Conservation (phyloP, 768 basidiomycete genomes). For the Boletellus sp. region DNA sequence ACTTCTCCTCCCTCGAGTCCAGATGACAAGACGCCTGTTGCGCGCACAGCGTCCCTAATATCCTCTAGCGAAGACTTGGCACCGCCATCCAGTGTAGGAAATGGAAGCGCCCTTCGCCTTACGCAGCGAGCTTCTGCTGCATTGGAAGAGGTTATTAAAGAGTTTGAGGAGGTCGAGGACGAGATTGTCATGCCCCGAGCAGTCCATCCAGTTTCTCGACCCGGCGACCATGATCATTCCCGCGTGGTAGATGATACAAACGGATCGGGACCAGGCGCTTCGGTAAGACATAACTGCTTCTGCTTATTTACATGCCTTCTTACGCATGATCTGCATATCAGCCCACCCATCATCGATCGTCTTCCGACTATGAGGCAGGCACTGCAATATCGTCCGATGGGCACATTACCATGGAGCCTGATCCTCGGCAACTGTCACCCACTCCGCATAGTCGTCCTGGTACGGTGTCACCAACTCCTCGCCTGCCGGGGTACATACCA, state of each 20-base stretch:
- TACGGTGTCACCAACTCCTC: constrained; percentile 45
- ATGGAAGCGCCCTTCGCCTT: constrained; percentile 18
- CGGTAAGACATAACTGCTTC: constrained; percentile 21
- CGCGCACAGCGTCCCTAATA: constrained; percentile 42
- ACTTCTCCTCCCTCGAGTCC: constrained; percentile 44
- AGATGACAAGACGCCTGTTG: constrained; percentile 37
- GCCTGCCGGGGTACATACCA: constrained; percentile 80
- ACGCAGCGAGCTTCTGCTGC: constrained; percentile 67
- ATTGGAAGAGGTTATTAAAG: constrained; percentile 69
- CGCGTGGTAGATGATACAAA: constrained; percentile 18
- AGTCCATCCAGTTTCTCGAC: constrained; percentile 43
- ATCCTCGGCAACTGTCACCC: constrained; percentile 56
- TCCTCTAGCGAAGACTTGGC: constrained; percentile 32
- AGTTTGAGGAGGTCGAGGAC: constrained; percentile 73
- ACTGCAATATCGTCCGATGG: constrained; percentile 72
- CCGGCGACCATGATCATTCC: constrained; percentile 24
- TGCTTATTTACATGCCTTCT: constrained; percentile 14
- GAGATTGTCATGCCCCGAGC: constrained; percentile 74
- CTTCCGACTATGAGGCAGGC: constrained; percentile 52
- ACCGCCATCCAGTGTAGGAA: constrained; percentile 16
- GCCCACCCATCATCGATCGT: constrained; percentile 30
- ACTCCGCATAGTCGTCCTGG: constrained; percentile 52
- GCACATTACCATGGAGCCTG: constrained; percentile 44
- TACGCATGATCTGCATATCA: constrained; percentile 16
- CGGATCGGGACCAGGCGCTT: constrained; percentile 17